phyloP scores from a whole-genome alignment of 192 early-diverging fungal genomes.

The Kickxella alabastrina region DNA sequence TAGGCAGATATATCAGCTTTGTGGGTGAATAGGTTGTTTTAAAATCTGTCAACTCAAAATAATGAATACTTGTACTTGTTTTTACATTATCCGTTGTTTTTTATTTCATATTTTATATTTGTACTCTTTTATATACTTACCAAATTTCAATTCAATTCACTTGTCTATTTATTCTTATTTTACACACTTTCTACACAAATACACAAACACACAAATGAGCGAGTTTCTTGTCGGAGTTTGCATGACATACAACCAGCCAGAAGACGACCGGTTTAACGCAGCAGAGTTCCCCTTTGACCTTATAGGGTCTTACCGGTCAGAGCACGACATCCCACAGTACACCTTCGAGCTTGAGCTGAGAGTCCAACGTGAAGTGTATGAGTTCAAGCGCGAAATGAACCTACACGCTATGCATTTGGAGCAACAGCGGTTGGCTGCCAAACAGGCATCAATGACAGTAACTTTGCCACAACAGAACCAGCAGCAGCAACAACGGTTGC shows the following conservation, averaged over 20 bases:
- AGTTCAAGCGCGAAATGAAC: conserved; percentile 35
- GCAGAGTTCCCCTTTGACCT: conserved; percentile 46
- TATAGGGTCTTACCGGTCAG: conserved; percentile 29
- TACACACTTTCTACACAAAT: not conserved
- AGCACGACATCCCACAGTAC: conserved; percentile 45
- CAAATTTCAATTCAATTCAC: too few species aligned
- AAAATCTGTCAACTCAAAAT: too few species aligned
- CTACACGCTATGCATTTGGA: conserved; percentile 34
- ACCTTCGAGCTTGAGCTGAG: conserved; percentile 33
- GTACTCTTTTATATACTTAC: not conserved
- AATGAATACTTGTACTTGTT: not conserved
- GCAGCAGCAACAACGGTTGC: too few species aligned
- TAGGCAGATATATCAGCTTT: too few species aligned
- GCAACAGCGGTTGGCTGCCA: conserved; percentile 37
- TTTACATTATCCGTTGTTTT: conserved; percentile 1
- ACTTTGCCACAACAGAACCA: too few species aligned
- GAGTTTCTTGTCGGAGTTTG: conserved; percentile 33
- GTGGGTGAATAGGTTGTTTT: too few species aligned
- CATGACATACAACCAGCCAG: conserved; percentile 24
- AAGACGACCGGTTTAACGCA: conserved; percentile 32
- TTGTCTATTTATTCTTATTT: not conserved
- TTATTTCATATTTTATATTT: not conserved
- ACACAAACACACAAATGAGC: conserved; percentile 11
- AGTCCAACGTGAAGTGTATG: conserved; percentile 27
- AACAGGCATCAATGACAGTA: not conserved